Evolutionary conservation across 2,329 filamentous ascomycete species (phyloP).

Genomic region (Daldinia eschscholtzii): DNA sequence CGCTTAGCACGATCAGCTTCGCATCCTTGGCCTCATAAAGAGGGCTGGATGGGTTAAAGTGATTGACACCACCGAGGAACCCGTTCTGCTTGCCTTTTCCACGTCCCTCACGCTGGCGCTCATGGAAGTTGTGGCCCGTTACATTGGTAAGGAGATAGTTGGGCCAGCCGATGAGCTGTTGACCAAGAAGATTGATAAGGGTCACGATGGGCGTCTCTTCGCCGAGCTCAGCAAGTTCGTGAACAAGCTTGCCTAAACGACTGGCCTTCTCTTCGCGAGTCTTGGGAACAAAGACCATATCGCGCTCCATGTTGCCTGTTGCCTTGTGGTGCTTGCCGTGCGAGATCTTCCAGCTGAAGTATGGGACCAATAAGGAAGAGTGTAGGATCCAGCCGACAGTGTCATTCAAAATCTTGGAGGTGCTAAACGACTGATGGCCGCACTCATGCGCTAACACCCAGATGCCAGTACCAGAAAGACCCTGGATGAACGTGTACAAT

Average conservation of each 20-base stretch:
- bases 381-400: constrained; percentile 92
- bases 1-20: constrained; percentile 86
- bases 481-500: constrained; percentile 83
- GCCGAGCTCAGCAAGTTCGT: constrained; percentile 88
- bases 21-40: constrained; percentile 93
- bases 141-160: constrained; percentile 92
- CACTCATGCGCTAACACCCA: constrained; percentile 99
- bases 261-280: constrained; percentile 85
- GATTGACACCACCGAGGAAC: constrained; percentile 84
- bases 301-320: constrained; percentile 94
- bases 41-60: constrained; percentile 90
- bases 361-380: constrained; percentile 89
- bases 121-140: constrained; percentile 95
- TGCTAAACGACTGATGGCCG: constrained; percentile 95
- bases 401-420: constrained; percentile 92
- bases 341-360: constrained; percentile 99
- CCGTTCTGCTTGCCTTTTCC: constrained; percentile 94
- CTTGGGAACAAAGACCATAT: constrained; percentile 99
- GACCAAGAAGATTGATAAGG: constrained; percentile 76
- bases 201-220: constrained; percentile 95
- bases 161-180: constrained; percentile 95
- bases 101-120: constrained; percentile 90
- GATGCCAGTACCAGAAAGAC: constrained; percentile 90
- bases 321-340: constrained; percentile 99
- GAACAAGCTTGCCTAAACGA: constrained; percentile 77